Conservation (phyloP, 164 flowering plant species). For the Nymphaea thermarum region DNA sequence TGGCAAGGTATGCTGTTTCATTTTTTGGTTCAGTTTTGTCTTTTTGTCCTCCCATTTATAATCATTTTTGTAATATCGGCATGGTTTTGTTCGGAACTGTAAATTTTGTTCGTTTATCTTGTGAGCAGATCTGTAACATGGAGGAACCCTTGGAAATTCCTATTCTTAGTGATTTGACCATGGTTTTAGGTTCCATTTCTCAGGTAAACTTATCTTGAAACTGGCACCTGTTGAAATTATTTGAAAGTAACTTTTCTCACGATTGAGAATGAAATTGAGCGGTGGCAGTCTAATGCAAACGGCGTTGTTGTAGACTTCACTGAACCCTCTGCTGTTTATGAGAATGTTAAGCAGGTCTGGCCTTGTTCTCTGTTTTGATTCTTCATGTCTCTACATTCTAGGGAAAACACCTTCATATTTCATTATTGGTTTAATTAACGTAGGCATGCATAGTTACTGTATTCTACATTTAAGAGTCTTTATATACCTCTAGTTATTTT, state of each 20-base stretch:
- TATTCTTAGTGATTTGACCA: constrained; percentile 62
- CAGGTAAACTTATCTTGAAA: constrained; percentile 32
- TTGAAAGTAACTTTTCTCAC: background rate
- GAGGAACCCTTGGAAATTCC: constrained; percentile 86
- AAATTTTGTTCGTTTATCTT: background rate
- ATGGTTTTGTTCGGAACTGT: background rate
- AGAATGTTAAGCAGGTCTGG: constrained; percentile 84
- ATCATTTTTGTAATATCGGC: background rate
- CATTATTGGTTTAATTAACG: no score
- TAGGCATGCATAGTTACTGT: no score
- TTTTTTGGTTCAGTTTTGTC: background rate
- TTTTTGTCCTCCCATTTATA: background rate
- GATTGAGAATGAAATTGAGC: background rate
- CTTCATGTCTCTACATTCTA: background rate
- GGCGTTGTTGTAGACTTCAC: constrained; percentile 76
- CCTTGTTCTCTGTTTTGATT: background rate
- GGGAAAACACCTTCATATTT: no score
- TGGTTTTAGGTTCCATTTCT: constrained; percentile 87
- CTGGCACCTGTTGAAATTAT: background rate
- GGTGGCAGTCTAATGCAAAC: constrained; percentile 43
- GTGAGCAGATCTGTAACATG: constrained; percentile 61
- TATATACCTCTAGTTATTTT: no score
- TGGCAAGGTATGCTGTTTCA: constrained; percentile 39
- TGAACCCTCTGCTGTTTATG: constrained; percentile 69
- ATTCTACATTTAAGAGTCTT: no score